Base-by-base conservation (phyloP, 345 rosid species). In the Mangifera indica region DNA sequence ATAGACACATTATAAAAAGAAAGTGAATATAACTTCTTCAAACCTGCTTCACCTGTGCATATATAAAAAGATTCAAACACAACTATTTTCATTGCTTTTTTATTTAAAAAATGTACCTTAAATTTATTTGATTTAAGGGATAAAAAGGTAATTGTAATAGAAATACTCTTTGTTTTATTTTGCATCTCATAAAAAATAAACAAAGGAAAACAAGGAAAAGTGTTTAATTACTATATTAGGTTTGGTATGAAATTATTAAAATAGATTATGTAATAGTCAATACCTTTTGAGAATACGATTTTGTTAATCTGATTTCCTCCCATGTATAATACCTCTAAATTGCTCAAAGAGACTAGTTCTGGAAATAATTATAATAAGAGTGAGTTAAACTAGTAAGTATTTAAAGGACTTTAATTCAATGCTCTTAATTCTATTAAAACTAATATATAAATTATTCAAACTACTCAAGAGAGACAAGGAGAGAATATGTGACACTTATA, bases 241-340 rank as follows among this genome's bases (percentile, higher is more conserved):
- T 4, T 20, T 21, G 8, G 13, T 20, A 10, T 1, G 10, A 55
- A 5, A 8, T 21, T 55, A 7, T 55, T 18, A 8, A 20, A 10
- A 29, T n/a, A 29, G 3, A 29, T 29, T 3, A 29, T 29, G 22
- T 1, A 0, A 0, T 25, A 0, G 0, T 24, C 13, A 4, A 1
- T 73, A 73, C 77, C 81, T 78, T 29, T 51, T 15, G 58, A 48
- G 14, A 58, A 7, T 3, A 53, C 24, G 3, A 78, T 42, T 18
- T 63, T 17, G 0, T 56, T 42, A 2, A 73, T 25, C 26, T 68
- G 48, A 54, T 69, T 74, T 4, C 4, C 14, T 21, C 72, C 26
- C 8, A 79, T 18, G 34, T 26, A 21, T 9, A 79, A 14, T 55
- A 17, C 66, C 51, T 71, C 21, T 21, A 79, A 66, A 24, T 71